These are phyloP conservation scores for Breynia disticha DNA, from an alignment of 441 rosid genomes.

Conservation along the genomic window DNA sequence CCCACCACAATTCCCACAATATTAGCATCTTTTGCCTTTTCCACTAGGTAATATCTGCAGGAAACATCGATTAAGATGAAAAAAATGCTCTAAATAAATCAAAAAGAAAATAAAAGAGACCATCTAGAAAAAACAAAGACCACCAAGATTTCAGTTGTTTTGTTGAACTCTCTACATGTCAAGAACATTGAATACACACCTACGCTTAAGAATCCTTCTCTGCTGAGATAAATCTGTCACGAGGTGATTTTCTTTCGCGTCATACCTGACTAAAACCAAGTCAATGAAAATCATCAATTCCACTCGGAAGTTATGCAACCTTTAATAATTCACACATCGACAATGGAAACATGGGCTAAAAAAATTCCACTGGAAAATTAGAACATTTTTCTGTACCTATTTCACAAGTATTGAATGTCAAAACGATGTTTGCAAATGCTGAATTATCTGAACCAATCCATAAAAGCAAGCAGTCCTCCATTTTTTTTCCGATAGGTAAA, in stretches of 20 bases:
- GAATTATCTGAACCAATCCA: conserved; percentile 73
- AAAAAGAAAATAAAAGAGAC: background rate
- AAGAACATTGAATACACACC: conserved; percentile 32
- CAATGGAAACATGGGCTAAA: too few relatives aligned
- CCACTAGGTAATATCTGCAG: conserved; percentile 80
- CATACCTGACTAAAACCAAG: conserved; percentile 72
- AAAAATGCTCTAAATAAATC: background rate
- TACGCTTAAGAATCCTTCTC: conserved; percentile 68
- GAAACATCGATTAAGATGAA: conserved; percentile 9
- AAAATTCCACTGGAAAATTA: background rate
- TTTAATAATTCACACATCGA: too few relatives aligned
- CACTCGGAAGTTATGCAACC: too few relatives aligned
- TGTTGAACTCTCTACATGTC: background rate
- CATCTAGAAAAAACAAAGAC: background rate
- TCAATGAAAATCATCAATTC: background rate
- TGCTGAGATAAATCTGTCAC: conserved; percentile 66
- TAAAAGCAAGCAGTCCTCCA: conserved; percentile 61
- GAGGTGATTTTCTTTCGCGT: conserved; percentile 49
- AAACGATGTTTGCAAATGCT: conserved; percentile 71
- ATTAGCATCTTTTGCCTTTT: conserved; percentile 94
- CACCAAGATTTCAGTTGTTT: background rate
- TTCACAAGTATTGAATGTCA: conserved; percentile 73
- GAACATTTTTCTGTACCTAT: conserved; percentile 38
- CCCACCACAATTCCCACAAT: conserved; percentile 87
- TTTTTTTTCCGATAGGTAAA: conserved; percentile 43